phyloP scores from a whole-genome alignment of 164 flowering plant genomes.

The Aristolochia fimbriata region DNA sequence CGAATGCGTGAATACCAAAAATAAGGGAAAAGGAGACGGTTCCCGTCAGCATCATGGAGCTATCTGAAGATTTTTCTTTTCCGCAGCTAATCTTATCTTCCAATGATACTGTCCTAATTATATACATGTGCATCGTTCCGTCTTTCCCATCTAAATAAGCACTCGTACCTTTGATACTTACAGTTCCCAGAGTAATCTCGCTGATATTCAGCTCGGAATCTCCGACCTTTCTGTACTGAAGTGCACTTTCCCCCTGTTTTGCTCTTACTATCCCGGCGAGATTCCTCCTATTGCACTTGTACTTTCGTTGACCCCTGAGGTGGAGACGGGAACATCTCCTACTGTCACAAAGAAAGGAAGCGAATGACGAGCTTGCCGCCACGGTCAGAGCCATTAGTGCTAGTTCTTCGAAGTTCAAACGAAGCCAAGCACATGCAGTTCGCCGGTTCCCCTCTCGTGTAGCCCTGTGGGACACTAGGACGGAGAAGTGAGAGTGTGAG shows the following conservation, averaged over 20 bases:
- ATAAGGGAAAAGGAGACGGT: not conserved
- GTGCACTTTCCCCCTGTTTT: constrained; percentile 19
- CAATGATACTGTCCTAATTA: not conserved
- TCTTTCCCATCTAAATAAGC: not conserved
- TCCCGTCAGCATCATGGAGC: not conserved
- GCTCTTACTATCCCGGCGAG: constrained; percentile 17
- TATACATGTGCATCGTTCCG: not conserved
- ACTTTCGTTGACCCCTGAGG: constrained; percentile 1
- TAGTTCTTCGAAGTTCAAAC: too few relatives aligned
- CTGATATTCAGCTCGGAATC: constrained; percentile 80
- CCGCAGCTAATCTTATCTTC: too few relatives aligned
- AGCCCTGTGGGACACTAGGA: too few relatives aligned
- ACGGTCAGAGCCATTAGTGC: constrained; percentile 3
- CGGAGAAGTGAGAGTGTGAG: too few relatives aligned
- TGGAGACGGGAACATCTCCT: constrained; percentile 13
- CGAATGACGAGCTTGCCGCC: constrained; percentile 9
- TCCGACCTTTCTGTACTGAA: constrained; percentile 72
- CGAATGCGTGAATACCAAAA: not conserved
- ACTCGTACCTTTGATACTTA: constrained; percentile 10
- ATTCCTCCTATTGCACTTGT: not conserved
- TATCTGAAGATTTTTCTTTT: not conserved
- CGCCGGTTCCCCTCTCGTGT: too few relatives aligned
- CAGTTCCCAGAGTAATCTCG: constrained; percentile 87
- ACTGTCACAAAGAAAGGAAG: constrained; percentile 10
- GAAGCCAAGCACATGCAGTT: too few relatives aligned